Conservation (phyloP, 2,329 filamentous ascomycete genomes). For the Tetracladium maxilliforme region DNA sequence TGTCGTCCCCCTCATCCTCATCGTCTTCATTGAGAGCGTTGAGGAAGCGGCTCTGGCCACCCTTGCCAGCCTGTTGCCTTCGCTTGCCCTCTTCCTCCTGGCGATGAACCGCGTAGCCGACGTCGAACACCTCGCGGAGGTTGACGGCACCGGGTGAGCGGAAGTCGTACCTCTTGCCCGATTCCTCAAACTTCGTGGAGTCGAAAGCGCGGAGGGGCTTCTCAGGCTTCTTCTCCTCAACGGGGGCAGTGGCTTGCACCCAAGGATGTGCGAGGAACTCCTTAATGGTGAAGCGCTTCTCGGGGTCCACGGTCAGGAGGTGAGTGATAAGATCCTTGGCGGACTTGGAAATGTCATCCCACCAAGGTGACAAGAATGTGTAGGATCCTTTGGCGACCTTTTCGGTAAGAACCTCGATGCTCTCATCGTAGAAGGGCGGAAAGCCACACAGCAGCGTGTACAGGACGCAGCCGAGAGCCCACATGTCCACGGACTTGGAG, state of each 20-base stretch:
- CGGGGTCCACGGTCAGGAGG: constrained; percentile 83
- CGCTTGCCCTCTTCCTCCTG: constrained; percentile 94
- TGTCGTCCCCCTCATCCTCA: constrained; percentile 51
- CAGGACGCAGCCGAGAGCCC: constrained; percentile 90
- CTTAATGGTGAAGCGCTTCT: constrained; percentile 84
- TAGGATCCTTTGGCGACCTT: constrained; percentile 96
- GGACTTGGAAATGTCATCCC: constrained; percentile 94
- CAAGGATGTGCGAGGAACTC: constrained; percentile 93
- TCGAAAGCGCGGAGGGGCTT: constrained; percentile 38
- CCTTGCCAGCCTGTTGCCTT: constrained; percentile 67
- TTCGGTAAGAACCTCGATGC: constrained; percentile 89
- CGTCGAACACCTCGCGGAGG: constrained; percentile 91
- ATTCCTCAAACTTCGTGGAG: constrained; percentile 34
- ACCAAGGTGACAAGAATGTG: constrained; percentile 96
- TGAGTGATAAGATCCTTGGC: constrained; percentile 92
- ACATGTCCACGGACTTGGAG: constrained; percentile 99
- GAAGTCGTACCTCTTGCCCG: constrained; percentile 72
- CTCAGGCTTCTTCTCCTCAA: constrained; percentile 15
- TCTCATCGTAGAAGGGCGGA: constrained; percentile 97
- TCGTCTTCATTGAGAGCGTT: constrained; percentile 50
- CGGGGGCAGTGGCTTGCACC: constrained; percentile 60
- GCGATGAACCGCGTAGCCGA: constrained; percentile 92
- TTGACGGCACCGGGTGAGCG: constrained; percentile 90
- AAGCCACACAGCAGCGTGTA: constrained; percentile 97
- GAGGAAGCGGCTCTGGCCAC: constrained; percentile 46